Evolutionary conservation across 164 flowering plant genomes (phyloP), one percentile per base, ranked within the genome.

Genomic region (Akebia trifoliata): DNA sequence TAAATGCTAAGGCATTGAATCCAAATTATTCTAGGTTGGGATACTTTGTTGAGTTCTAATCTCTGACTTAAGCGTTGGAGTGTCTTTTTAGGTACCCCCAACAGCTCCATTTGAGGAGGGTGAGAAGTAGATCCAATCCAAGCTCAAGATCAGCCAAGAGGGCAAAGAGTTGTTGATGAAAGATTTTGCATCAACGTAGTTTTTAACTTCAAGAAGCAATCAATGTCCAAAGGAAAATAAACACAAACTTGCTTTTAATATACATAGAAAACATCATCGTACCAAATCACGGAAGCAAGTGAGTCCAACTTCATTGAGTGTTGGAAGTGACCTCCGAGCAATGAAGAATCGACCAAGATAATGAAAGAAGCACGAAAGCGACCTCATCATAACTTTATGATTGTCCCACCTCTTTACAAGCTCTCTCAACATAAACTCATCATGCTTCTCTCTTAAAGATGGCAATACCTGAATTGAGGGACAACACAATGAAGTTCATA

Each of bases 341-440:
- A 90, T 82, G 62, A 87, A 87, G 74, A 83, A 86, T 9, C 93
- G 90, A 63, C 87, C 99, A 50, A 94, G 85, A 73, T 87, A 90
- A 56, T 71, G 73, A 62, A 94, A 90, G 85, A 90, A 90, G 11
- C 95, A 79, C 21, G 96, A 87, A 50, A 94, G 86, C 99, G 96
- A 90, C 60, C 97, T 78, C 49, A 90, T 91, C 97, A 90, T 87
- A 47, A 90, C 76, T 69, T 90, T 94, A 74, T 90, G 97, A 67
- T 94, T 87, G 29, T 77, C 67, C 99, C 99, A 94, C 68, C 97
- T 83, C 62, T 82, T 78, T 24, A 90, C 96, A 48, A 94, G 97
- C 71, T 90, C 99, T 56, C 89, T 86, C 71, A 94, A 60, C 99
- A 90, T 75, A 67, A 84, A 94, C 59, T 87, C 99, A 59, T 87